Base-by-base conservation (phyloP, 345 rosid species). In the Linum lewisii region DNA sequence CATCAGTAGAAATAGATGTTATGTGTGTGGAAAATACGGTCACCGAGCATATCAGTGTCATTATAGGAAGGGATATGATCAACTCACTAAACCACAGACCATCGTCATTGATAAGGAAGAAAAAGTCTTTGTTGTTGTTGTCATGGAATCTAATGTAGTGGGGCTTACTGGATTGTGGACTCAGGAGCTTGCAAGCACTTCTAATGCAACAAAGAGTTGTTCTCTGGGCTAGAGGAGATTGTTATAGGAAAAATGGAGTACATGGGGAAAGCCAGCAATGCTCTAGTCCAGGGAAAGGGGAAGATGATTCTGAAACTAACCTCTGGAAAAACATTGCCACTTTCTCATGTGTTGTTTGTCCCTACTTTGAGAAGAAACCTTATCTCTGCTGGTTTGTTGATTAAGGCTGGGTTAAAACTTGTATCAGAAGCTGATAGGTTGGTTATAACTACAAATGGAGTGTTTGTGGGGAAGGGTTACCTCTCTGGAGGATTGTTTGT, bases 391-490 rank as follows among this genome's bases (percentile, higher is more conserved):
- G 50, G 51, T 59, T 18, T 59, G 14, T 42, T 37, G 32, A 26
- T 26, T 2, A 26, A 26, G 32, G 32, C 6, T 26, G 32, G 32
- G 2, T 6, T 26, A 2, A 36, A 42, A 59, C 21, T 57, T 1
- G 37, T 20, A 20, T 21, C 36, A 20, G 51, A 36, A 59, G 19
- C 1, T 36, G 32, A 37, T 13, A 11, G 21, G 6, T 21, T 59
- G 2, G 25, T 59, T 1, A 20, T 36, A 50, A 21, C 52, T 10
- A 42, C 20, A 19, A 59, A 37, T 26, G 42, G 42, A 21, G 1
- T 19, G 0, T 59, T 59, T 59, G 25, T 59, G 25, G 63, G 63
- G 9, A 59, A 59, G 13, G 25, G n/a, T n/a, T n/a, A n/a, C n/a
- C n/a, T n/a, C n/a, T n/a, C n/a, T n/a, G n/a, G n/a, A n/a, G n/a